A percentile compares a stretch with the other conserved stretches of the same genome.
These are phyloP conservation scores for Gossypium australe DNA, from an alignment of 345 rosid genomes.

Conservation along the genomic window DNA sequence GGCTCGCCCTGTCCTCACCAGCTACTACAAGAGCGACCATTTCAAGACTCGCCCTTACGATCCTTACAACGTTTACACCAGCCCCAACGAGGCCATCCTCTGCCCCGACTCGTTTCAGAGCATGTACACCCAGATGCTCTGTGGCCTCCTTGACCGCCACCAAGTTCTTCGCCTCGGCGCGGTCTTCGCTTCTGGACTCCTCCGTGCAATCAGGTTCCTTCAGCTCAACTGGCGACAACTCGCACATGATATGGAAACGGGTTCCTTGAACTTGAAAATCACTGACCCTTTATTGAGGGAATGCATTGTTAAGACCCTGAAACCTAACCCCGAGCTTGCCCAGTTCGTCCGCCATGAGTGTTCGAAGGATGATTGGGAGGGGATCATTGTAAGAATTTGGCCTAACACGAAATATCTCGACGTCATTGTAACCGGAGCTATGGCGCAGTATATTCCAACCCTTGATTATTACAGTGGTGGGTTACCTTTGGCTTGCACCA, in stretches of 20 bases:
- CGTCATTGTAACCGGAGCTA: constrained; percentile 91
- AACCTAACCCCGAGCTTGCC: constrained; percentile 56
- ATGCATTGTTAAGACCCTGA: constrained; percentile 37
- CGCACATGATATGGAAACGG: constrained; percentile 56
- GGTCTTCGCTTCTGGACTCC: constrained; percentile 86
- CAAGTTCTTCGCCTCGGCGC: constrained; percentile 87
- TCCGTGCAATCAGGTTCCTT: constrained; percentile 84
- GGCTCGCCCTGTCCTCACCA: constrained; percentile 92
- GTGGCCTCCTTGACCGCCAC: constrained; percentile 69
- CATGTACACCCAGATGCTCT: constrained; percentile 93
- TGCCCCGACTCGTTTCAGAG: constrained; percentile 90
- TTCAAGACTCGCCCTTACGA: constrained; percentile 82
- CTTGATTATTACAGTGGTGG: constrained; percentile 86
- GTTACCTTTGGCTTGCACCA: constrained; percentile 81
- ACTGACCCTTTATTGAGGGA: constrained; percentile 43
- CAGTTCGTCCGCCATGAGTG: constrained; percentile 49
- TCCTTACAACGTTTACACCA: constrained; percentile 80
- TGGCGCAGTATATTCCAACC: constrained; percentile 96
- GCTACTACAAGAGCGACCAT: constrained; percentile 89
- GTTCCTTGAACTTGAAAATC: constrained; percentile 43
- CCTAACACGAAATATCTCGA: constrained; percentile 86
- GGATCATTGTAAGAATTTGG: constrained; percentile 74
- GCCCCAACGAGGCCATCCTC: constrained; percentile 90
- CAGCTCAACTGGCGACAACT: constrained; percentile 72
- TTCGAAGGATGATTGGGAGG: constrained; percentile 55